Evolutionary conservation across 2,329 filamentous ascomycete genomes (phyloP), one percentile per base, ranked within the genome.

Genomic region (Massarina eburnea): DNA sequence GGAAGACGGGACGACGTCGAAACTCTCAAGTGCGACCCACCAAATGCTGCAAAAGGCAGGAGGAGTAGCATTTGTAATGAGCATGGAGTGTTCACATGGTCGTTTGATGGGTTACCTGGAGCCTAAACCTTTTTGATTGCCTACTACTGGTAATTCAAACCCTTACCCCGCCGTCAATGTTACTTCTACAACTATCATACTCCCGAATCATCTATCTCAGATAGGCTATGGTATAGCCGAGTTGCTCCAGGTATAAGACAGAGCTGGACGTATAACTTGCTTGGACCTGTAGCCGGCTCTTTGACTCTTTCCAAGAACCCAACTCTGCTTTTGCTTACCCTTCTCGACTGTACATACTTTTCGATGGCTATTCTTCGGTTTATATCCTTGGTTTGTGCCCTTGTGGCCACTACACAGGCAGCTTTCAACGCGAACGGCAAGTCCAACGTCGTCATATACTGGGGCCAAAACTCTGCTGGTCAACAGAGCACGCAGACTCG

Each of bases 391-490:
- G 1, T 29, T 12, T 20, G 41, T 17, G 34, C 42, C 8, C n/a
- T 44, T 7, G 39, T 34, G 4, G 39, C 30, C 14, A 39, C 43
- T 8, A 52, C 51, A 33, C 33, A 40, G n/a, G 59, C 58, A 15
- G 55, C 49, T 21, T 64, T 58, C 41, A 51, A 54, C 40, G 26
- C 48, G 1, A 46, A 32, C 8, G 51, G 54, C 29, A 57, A 57
- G 30, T 55, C 43, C 39, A 87, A 86, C 56, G 61, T 88, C 43
- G 83, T 79, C 20, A 74, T 86, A 1, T 88, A 88, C 65, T 88
- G 84, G 84, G 85, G 83, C 72, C 67, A 57, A 67, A 59, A 59
- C 46, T 57, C 56, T n/a, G 48, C 49, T 15, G 49, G 34, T 12
- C 43, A 43, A 29, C 35, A 42, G 9, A 59, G 29, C 30, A 50